Evolutionary conservation across 192 early-diverging fungal species (phyloP).

Genomic region (Coemansia aciculifera): DNA sequence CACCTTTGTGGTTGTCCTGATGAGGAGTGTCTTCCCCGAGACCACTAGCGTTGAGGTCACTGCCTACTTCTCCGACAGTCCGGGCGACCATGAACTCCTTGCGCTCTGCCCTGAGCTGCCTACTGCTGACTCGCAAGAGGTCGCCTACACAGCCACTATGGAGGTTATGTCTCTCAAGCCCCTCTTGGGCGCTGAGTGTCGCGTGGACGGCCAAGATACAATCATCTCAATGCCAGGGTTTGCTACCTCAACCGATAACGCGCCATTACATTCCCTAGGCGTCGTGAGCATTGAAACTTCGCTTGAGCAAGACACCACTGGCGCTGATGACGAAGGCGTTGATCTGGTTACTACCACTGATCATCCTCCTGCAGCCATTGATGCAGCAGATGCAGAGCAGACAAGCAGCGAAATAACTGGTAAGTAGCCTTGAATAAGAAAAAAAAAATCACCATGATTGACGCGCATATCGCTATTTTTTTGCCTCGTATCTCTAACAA

Average conservation of each 20-base stretch:
- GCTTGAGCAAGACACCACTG: conserved; percentile 5
- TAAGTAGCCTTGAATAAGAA: not conserved
- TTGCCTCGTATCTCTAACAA: not conserved
- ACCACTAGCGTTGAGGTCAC: conserved; percentile 24
- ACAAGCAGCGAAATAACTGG: not conserved
- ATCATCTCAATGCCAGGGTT: not conserved
- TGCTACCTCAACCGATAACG: not conserved
- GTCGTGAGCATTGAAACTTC: not conserved
- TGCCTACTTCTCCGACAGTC: conserved; percentile 13
- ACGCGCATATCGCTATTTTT: not conserved
- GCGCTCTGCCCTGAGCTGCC: conserved; percentile 13
- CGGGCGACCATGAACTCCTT: conserved; percentile 16
- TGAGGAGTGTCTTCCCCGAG: conserved; percentile 4
- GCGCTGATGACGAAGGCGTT: conserved; percentile 11
- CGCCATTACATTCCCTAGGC: not conserved
- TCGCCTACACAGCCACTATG: conserved; percentile 15
- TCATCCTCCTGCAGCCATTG: not conserved
- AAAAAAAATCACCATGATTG: too few species aligned
- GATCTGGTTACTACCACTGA: conserved; percentile 17
- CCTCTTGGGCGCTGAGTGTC: conserved; percentile 17
- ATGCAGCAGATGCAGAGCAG: not conserved
- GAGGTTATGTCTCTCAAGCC: conserved; percentile 18
- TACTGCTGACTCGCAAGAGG: not conserved
- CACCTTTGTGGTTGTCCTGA: conserved; percentile 21
- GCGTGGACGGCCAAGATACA: conserved; percentile 20